These are phyloP conservation scores for Aspergillus vadensis DNA, from an alignment of 2,329 filamentous ascomycete species.

Conservation along the genomic window DNA sequence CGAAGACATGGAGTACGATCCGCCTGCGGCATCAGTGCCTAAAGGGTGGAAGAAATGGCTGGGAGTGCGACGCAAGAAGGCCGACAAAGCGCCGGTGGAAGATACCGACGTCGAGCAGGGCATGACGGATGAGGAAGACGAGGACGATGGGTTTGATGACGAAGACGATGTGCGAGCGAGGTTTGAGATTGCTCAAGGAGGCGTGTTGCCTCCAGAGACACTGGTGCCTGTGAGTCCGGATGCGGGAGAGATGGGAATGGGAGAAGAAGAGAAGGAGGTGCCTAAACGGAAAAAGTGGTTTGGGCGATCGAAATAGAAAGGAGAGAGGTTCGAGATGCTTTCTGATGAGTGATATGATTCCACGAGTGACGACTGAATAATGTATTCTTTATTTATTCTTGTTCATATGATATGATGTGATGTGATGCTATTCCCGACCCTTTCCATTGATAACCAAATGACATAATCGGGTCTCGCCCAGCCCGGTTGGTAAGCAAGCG, in stretches of 20 bases:
- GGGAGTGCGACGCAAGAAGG: constrained; percentile 32
- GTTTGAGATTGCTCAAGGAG: not conserved
- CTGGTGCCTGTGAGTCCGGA: constrained; percentile 13
- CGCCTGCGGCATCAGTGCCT: constrained; percentile 35
- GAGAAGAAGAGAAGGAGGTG: constrained; percentile 15
- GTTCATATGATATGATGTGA: not conserved
- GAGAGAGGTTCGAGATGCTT: constrained; percentile 7
- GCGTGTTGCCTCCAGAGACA: constrained; percentile 11
- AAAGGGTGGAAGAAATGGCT: constrained; percentile 47
- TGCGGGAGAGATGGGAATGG: constrained; percentile 17
- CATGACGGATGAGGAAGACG: constrained; percentile 24
- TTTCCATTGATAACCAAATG: not conserved
- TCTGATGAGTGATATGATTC: not conserved
- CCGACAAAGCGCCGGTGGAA: constrained; percentile 21
- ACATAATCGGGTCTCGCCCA: constrained; percentile 27
- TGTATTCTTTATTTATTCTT: no score
- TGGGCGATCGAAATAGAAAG: constrained; percentile 22
- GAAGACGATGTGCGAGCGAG: constrained; percentile 4
- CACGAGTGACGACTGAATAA: not conserved
- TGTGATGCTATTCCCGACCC: not conserved
- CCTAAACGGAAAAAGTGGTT: constrained; percentile 37
- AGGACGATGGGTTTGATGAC: constrained; percentile 12
- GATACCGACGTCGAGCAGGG: constrained; percentile 24
- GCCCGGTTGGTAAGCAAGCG: constrained; percentile 15
- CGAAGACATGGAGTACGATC: constrained; percentile 45